phyloP scores from a whole-genome alignment of 495 filamentous ascomycete species.

The Lasiosphaeriaceae sp. region DNA sequence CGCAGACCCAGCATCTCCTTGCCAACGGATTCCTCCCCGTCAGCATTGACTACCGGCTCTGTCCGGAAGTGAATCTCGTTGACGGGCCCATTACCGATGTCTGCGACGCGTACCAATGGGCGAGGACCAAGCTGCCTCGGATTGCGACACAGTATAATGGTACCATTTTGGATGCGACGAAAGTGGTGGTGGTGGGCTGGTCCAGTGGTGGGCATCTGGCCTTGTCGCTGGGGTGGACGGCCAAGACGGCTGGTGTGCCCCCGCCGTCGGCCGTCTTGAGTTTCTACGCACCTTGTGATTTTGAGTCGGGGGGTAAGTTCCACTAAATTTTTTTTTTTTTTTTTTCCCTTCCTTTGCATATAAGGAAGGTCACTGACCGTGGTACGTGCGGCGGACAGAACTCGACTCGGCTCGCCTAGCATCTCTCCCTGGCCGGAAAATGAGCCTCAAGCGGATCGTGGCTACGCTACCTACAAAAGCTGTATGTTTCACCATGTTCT shows the following conservation, averaged over 20 bases:
- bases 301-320: background rate
- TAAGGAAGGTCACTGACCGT: background rate
- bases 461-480: background rate
- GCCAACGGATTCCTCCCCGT: conserved; percentile 46
- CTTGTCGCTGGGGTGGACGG: conserved; percentile 44
- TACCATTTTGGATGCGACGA: conserved; percentile 32
- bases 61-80: conserved; percentile 46
- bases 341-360: background rate
- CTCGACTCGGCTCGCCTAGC: background rate
- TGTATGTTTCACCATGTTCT: background rate
- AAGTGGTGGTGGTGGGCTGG: conserved; percentile 53
- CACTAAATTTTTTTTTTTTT: background rate
- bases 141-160: conserved; percentile 4
- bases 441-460: background rate
- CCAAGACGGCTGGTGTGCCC: background rate
- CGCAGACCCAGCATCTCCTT: conserved; percentile 39
- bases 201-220: conserved; percentile 54
- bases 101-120: conserved; percentile 46
- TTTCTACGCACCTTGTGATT: background rate
- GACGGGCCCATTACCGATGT: conserved; percentile 52
- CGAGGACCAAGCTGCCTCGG: background rate
- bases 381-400: background rate
- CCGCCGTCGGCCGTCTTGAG: background rate
- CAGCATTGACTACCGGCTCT: conserved; percentile 54
- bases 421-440: background rate